phyloP scores from a whole-genome alignment of 106 monocot genomes.

The Dendrobium chrysotoxum region DNA sequence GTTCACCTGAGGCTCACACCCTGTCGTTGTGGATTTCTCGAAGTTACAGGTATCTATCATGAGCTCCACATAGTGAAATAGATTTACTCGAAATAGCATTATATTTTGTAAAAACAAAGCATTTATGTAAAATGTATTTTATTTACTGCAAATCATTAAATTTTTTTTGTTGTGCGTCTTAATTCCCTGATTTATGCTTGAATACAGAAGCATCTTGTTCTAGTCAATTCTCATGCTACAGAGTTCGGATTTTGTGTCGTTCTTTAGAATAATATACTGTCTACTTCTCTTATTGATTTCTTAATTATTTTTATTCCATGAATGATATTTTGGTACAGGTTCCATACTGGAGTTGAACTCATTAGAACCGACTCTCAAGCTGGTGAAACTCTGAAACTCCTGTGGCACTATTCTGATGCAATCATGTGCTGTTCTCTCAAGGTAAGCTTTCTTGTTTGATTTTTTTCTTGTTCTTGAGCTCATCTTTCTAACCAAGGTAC shows the following conservation, averaged over 20 bases:
- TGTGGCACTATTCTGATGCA: constrained; percentile 83
- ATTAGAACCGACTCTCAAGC: constrained; percentile 32
- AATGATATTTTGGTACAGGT: constrained; percentile 29
- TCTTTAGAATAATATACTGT: too few species aligned
- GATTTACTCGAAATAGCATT: too few species aligned
- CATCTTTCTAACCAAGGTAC: neutral
- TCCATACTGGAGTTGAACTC: constrained; percentile 64
- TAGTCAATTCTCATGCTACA: too few species aligned
- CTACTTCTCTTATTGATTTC: neutral
- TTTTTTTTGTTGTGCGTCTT: too few species aligned
- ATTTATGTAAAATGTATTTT: too few species aligned
- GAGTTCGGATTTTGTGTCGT: too few species aligned
- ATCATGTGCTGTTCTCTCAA: constrained; percentile 80
- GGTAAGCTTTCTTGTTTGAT: constrained; percentile 15
- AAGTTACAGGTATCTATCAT: constrained; percentile 36
- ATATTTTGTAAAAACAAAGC: too few species aligned
- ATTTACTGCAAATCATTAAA: too few species aligned
- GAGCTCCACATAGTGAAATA: too few species aligned
- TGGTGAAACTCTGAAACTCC: constrained; percentile 43
- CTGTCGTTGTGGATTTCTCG: constrained; percentile 60
- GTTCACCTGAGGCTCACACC: constrained; percentile 62
- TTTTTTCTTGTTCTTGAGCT: neutral
- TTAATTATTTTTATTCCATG: neutral
- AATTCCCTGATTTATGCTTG: too few species aligned
- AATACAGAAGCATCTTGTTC: too few species aligned